Conservation (phyloP, 164 flowering plant species). For the Tetrastigma voinierianum region DNA sequence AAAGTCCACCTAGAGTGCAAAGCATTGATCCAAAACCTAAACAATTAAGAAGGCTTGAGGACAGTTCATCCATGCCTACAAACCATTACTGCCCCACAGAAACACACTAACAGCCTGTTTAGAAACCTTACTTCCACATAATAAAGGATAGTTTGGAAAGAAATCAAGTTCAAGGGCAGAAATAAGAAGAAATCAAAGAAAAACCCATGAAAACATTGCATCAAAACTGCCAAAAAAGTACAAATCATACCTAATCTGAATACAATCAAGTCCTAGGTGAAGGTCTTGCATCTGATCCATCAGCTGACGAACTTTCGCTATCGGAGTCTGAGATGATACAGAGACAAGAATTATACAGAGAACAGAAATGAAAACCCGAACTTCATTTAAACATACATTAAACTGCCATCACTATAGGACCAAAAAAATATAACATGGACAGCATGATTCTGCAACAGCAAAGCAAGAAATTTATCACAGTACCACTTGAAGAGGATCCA, state of each 20-base stretch:
- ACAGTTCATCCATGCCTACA: no score
- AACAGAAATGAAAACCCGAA: not conserved
- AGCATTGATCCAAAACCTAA: no score
- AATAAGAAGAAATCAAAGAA: not conserved
- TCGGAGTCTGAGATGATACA: conserved; percentile 58
- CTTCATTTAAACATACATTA: not conserved
- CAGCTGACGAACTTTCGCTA: conserved; percentile 69
- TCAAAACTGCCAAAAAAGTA: not conserved
- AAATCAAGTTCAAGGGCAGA: no score
- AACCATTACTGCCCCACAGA: no score
- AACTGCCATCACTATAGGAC: not conserved
- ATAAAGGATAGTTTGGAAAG: no score
- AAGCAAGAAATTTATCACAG: not conserved
- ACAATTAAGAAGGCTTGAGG: no score
- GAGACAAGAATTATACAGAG: not conserved
- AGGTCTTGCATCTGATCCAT: conserved; percentile 54
- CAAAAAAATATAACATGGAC: not conserved
- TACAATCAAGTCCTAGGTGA: conserved; percentile 40
- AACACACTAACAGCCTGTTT: no score
- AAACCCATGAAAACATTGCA: not conserved
- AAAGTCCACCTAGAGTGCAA: no score
- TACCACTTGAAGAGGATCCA: conserved; percentile 92
- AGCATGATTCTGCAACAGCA: not conserved
- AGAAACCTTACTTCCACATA: no score
- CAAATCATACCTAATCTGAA: conserved; percentile 23